A percentile compares a stretch with the other conserved stretches of the same genome.
These are phyloP conservation scores for Hericium erinaceus DNA, from an alignment of 768 basidiomycete genomes.

Conservation along the genomic window DNA sequence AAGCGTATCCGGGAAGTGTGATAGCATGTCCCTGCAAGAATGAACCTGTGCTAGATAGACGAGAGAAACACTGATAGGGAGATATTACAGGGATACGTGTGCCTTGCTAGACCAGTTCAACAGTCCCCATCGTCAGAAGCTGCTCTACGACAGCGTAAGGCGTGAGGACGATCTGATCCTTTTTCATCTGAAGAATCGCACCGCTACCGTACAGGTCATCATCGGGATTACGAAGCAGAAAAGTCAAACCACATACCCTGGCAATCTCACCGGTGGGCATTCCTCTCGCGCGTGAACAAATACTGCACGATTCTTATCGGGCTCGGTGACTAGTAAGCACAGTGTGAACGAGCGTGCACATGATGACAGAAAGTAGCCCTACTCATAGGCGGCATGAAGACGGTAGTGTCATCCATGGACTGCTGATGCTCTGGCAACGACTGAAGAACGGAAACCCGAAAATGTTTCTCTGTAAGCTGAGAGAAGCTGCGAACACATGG, in stretches of 20 bases:
- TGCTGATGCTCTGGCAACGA: conserved; percentile 71
- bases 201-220: conserved; percentile 36
- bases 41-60: neutral
- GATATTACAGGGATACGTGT: neutral
- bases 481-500: conserved; percentile 47
- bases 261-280: conserved; percentile 59
- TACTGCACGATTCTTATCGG: conserved; percentile 68
- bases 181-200: conserved; percentile 59
- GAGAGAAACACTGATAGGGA: neutral
- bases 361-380: conserved; percentile 16
- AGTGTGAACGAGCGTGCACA: conserved; percentile 2
- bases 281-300: conserved; percentile 70
- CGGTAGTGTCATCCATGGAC: conserved; percentile 63
- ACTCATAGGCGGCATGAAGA: conserved; percentile 73
- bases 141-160: conserved; percentile 73
- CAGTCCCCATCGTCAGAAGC: conserved; percentile 60
- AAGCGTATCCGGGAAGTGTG: too few species aligned
- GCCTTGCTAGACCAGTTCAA: conserved; percentile 57
- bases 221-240: neutral
- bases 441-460: conserved; percentile 72
- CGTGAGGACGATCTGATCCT: conserved; percentile 74
- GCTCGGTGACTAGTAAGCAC: conserved; percentile 51
- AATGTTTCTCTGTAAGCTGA: conserved; percentile 67
- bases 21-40: neutral
- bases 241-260: conserved; percentile 42